Conservation (phyloP, 2,329 filamentous ascomycete species). For the Cladosporium sp. region DNA sequence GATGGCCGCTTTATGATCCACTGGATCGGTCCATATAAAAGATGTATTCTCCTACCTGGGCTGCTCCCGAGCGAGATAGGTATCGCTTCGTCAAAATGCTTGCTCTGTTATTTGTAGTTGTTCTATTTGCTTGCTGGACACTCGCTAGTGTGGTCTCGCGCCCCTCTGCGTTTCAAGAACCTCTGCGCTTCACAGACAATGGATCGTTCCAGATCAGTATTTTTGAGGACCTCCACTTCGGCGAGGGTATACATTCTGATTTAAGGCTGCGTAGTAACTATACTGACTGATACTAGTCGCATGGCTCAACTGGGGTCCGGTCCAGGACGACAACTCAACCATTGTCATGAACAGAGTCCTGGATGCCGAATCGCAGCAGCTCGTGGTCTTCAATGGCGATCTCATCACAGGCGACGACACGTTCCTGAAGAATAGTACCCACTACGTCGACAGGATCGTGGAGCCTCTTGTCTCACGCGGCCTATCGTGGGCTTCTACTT, state of each 20-base stretch:
- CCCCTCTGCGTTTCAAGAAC: neutral
- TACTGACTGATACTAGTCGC: constrained; percentile 15
- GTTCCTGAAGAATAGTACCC: constrained; percentile 51
- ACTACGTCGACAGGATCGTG: constrained; percentile 58
- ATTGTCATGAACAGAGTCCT: constrained; percentile 57
- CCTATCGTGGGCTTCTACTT: constrained; percentile 62
- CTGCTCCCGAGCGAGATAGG: neutral
- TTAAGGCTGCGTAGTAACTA: neutral
- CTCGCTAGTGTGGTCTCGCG: neutral
- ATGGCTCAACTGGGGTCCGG: constrained; percentile 39
- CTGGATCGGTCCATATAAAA: neutral
- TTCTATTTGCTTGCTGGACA: neutral
- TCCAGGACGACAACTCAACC: constrained; percentile 55
- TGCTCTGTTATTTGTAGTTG: neutral
- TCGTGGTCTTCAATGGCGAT: constrained; percentile 69
- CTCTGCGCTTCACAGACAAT: constrained; percentile 28
- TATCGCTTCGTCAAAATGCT: constrained; percentile 1
- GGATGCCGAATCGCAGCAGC: constrained; percentile 51
- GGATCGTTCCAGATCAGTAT: constrained; percentile 51
- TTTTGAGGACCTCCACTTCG: constrained; percentile 69
- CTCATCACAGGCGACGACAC: constrained; percentile 66
- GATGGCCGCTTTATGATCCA: neutral
- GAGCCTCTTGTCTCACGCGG: constrained; percentile 52
- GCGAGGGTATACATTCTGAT: constrained; percentile 46
- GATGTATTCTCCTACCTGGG: neutral